Conservation (phyloP, 192 early-diverging fungal species). For the Coemansia sp. region DNA sequence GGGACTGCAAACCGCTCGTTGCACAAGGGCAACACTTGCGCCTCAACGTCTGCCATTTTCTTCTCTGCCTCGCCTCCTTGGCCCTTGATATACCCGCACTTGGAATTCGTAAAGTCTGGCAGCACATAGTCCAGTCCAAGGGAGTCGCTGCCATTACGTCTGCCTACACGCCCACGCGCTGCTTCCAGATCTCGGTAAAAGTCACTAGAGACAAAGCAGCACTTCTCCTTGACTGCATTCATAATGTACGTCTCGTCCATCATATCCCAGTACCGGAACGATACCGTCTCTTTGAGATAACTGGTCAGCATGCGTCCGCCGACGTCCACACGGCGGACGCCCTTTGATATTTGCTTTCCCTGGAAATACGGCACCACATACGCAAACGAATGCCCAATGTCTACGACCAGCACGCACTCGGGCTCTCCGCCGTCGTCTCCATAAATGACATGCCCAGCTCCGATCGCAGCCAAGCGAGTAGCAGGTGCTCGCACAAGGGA, state of each 20-base stretch:
- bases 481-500: conserved; percentile 28
- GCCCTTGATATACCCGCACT: conserved; percentile 30
- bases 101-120: conserved; percentile 38
- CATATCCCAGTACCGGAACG: conserved; percentile 93
- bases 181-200: conserved; percentile 62
- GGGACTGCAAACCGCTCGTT: conserved; percentile 97
- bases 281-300: conserved; percentile 85
- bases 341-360: conserved; percentile 55
- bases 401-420: conserved; percentile 71
- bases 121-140: conserved; percentile 44
- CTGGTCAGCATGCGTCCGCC: conserved; percentile 86
- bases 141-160: conserved; percentile 3
- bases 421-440: background rate
- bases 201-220: conserved; percentile 74
- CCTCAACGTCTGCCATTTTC: conserved; percentile 50
- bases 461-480: conserved; percentile 7
- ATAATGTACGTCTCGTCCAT: conserved; percentile 90
- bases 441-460: conserved; percentile 8
- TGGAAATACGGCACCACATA: conserved; percentile 69
- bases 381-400: conserved; percentile 78
- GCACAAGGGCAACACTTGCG: conserved; percentile 89
- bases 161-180: conserved; percentile 45
- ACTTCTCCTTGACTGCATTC: conserved; percentile 77
- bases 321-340: conserved; percentile 71
- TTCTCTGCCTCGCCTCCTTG: background rate